Percentiles rank a stretch among this genome's conserved stretches.
Conservation (phyloP, 176 grass and related monocot genomes). For the Triticum dicoccoides region DNA sequence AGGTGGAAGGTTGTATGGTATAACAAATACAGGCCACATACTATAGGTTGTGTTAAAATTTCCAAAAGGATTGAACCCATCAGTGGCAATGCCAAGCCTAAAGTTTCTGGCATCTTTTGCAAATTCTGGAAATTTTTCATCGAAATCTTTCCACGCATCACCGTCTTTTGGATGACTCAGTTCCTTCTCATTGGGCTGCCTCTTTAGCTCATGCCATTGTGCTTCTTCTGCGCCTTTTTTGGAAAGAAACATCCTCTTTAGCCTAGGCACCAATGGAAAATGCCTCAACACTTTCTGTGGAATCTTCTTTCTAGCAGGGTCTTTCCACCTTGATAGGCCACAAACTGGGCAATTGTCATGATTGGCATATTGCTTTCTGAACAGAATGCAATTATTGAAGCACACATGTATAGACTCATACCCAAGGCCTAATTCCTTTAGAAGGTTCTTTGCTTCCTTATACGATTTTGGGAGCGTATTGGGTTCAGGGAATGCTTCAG, state of each 20-base stretch:
- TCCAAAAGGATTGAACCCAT: not conserved
- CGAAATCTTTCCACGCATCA: not conserved
- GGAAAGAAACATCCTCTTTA: not conserved
- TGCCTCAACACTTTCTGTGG: not conserved
- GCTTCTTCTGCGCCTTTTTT: not conserved
- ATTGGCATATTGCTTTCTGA: not conserved
- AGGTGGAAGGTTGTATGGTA: not conserved
- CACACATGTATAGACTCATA: slow-evolving; percentile 1
- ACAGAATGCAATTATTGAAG: not conserved
- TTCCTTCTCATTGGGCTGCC: not conserved
- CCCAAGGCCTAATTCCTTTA: not conserved
- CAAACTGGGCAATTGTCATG: not conserved
- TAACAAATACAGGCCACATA: not conserved
- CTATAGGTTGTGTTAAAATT: not conserved
- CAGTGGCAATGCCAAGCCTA: not conserved
- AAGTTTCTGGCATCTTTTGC: not conserved
- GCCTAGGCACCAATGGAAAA: not conserved
- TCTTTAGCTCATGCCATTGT: not conserved
- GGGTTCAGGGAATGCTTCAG: too few relatives aligned
- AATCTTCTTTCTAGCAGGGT: not conserved
- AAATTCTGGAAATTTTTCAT: not conserved
- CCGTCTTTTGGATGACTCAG: not conserved
- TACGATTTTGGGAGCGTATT: not conserved
- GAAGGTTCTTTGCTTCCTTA: not conserved
- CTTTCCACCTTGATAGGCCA: not conserved